Evolutionary conservation across 345 rosid species (phyloP).

Genomic region (Gossypium bickii): DNA sequence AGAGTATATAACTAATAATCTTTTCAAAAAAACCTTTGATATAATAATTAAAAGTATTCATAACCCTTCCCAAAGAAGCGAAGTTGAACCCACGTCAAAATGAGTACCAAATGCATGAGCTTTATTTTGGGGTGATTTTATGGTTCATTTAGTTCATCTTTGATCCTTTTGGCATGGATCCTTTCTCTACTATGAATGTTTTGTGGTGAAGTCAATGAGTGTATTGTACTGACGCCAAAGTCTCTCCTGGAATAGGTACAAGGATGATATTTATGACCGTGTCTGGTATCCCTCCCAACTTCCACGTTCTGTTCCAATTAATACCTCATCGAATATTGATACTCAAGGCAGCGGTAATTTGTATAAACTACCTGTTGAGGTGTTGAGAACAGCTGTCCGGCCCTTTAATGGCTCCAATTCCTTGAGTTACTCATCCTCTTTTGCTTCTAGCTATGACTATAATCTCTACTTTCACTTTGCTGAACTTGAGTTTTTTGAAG

Average conservation of each 20-base stretch:
- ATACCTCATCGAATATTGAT: background rate
- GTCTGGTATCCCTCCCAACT: background rate
- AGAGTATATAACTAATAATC: too few species aligned
- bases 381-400: background rate
- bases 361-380: conserved; percentile 1
- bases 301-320: background rate
- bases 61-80: too few species aligned
- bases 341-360: background rate
- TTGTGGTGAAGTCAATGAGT: background rate
- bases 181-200: background rate
- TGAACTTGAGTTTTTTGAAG: background rate
- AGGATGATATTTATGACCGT: conserved; percentile 24
- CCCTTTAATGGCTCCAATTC: background rate
- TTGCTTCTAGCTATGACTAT: background rate
- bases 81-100: too few species aligned
- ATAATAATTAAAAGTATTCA: too few species aligned
- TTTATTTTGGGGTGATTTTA: too few species aligned
- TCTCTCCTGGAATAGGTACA: conserved; percentile 6
- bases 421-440: background rate
- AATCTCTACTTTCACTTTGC: conserved; percentile 24
- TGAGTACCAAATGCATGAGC: too few species aligned
- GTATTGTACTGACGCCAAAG: background rate
- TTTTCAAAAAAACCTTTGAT: too few species aligned
- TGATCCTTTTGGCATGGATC: background rate
- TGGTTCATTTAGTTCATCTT: background rate